Conservation (phyloP, 345 rosid species). For the Lepidium didymum region DNA sequence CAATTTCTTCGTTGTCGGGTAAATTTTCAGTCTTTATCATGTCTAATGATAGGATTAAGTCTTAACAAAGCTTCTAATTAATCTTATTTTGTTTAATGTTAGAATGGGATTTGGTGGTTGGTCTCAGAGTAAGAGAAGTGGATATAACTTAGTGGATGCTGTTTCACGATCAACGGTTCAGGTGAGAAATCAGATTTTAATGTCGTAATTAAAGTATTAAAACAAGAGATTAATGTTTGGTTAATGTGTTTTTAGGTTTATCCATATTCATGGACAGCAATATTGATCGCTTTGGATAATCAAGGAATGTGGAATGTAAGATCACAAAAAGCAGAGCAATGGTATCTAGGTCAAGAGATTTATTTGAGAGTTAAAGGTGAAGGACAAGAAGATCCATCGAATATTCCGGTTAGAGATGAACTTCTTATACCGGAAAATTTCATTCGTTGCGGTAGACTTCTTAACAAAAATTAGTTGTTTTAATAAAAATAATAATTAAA, state of each 20-base stretch:
- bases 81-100: neutral
- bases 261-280: slow-evolving; percentile 62
- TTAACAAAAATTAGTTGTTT: neutral
- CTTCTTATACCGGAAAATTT: slow-evolving; percentile 50
- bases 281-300: slow-evolving; percentile 59
- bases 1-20: slow-evolving; percentile 50
- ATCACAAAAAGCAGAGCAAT: slow-evolving; percentile 60
- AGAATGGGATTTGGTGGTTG: slow-evolving; percentile 58
- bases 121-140: slow-evolving; percentile 33
- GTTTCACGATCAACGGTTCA: slow-evolving; percentile 64
- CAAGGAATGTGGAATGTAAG: slow-evolving; percentile 96
- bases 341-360: slow-evolving; percentile 75
- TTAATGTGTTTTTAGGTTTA: slow-evolving; percentile 34
- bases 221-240: neutral
- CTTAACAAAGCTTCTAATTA: neutral
- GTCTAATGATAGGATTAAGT: neutral
- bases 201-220: neutral
- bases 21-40: neutral
- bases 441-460: slow-evolving; percentile 45
- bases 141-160: slow-evolving; percentile 51
- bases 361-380: slow-evolving; percentile 60
- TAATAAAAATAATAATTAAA: neutral
- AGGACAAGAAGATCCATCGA: slow-evolving; percentile 47
- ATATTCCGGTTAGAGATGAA: slow-evolving; percentile 34
- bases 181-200: slow-evolving; percentile 1